Conservation (phyloP, 306 rosid genomes). For the Hippophae tibetana region DNA sequence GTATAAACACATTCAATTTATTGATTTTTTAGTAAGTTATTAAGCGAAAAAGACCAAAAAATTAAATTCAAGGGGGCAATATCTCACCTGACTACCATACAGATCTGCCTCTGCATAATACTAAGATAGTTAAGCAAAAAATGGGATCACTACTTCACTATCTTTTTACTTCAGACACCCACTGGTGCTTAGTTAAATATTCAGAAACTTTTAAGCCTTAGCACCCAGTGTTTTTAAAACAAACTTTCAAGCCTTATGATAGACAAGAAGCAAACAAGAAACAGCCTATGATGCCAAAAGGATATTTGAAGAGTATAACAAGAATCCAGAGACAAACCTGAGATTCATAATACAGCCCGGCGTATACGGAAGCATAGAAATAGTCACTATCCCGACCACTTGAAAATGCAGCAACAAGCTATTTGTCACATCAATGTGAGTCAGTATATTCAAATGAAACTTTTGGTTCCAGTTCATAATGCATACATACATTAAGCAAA, state of each 20-base stretch:
- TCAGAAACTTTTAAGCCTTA: not conserved
- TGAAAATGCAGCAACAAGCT: slow-evolving; percentile 78
- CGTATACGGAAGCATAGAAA: slow-evolving; percentile 72
- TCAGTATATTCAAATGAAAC: slow-evolving; percentile 21
- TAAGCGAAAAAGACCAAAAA: too few species aligned
- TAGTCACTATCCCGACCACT: slow-evolving; percentile 46
- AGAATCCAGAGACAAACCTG: slow-evolving; percentile 45
- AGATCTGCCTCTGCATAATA: too few species aligned
- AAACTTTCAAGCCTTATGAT: not conserved
- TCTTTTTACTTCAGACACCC: too few species aligned
- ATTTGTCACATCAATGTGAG: slow-evolving; percentile 22
- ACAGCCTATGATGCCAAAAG: slow-evolving; percentile 1
- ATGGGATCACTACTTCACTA: too few species aligned
- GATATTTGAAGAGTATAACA: slow-evolving; percentile 1
- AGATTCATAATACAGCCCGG: slow-evolving; percentile 77
- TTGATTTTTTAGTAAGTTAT: too few species aligned
- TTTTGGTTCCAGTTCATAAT: not conserved
- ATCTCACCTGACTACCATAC: too few species aligned
- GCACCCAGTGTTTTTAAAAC: not conserved
- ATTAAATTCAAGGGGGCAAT: too few species aligned
- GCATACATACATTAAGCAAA: too few species aligned
- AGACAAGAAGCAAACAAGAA: not conserved
- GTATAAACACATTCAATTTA: too few species aligned
- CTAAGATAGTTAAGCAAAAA: not conserved
- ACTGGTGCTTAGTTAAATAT: not conserved